Base-by-base conservation (phyloP, 2,329 filamentous ascomycete species). In the Hirsutella rhossiliensis region DNA sequence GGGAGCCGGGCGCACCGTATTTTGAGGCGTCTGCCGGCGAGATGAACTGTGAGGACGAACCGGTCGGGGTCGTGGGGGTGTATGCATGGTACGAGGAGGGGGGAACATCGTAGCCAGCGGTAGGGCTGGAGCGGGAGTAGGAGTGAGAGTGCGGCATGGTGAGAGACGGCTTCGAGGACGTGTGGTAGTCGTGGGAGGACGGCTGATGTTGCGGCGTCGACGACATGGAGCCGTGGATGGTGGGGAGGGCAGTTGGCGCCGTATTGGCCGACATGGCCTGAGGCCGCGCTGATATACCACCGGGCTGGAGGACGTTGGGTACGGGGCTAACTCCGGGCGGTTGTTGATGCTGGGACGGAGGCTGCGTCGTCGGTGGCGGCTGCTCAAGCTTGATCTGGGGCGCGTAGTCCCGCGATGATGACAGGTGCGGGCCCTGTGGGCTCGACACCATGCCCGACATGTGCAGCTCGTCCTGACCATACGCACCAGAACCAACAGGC, bases 111-210 rank as follows among this genome's bases (percentile, higher is more conserved):
- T 76, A 80, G 47, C 67, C 64, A 42, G 69, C 69, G 38, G 82
- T 79, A 42, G 88, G 87, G 62, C 87, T 95, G 45, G 87, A 92
- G 55, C 86, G 78, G 40, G 89, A 89, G 64, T 94, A 90, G 58
- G 72, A 76, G 60, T 90, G 86, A 58, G 72, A 77, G 61, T 90
- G 86, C 37, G 82, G 74, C 60, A 75, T 62, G 61, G 67, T 78
- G 56, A 84, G 68, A 38, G 80, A 74, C 19, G 82, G 76, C 58
- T 84, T 81, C 41, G 80, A 76, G 38, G 82, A 78, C 23, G 78
- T 27, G 18, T 74, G 69, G 57, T 80, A 80, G 48, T 79, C 77
- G 41, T 67, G 62, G 55, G 76, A 72, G 48, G 71, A 62, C 40
- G 52, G 52, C 46, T 57, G 59, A 46, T 61, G 60, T 41, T 56